Evolutionary conservation across 768 basidiomycete genomes (phyloP), one percentile per base, ranked within the genome.

Genomic region (Chlorophyllum brunneum): DNA sequence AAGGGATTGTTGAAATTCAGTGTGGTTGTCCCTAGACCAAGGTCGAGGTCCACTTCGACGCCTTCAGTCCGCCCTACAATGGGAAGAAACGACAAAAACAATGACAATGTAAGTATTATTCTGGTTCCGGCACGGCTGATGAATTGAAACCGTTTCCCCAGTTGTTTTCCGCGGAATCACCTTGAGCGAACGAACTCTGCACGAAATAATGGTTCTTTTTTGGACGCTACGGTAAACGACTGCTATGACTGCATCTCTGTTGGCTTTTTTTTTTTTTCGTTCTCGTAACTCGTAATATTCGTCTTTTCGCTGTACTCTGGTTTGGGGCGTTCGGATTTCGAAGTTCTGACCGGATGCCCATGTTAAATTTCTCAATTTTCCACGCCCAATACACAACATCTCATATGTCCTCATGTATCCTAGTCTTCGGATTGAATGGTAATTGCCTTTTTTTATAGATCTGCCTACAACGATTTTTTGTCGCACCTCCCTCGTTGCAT

Each of bases 81-180:
- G 5, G 29, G 20, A 20, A 7, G 50, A 13, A 37, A 36, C 4
- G 11, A n/a, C 13, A 31, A 22, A 37, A 15, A 37, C 34, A 40
- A 51, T 15, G 65, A 62, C 33, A 62, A 59, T 51, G 69, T 70
- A 55, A 57, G 66, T 59, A 10, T 24, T 46, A 9, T 27, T 52
- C 38, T n/a, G 5, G 36, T 36, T 34, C 15, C 37, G 43, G 29
- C 16, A 41, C 5, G n/a, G 10, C n/a, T 30, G 41, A 56, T 27
- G 30, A 37, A 8, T 27, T 45, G 20, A 16, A 38, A 52, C 26
- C n/a, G 34, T 26, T 23, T 36, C 51, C 20, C 31, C 51, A 73
- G 71, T 58, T 73, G 9, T 73, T 74, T 60, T 68, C 73, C 46
- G 73, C 73, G 16, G 73, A 74, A 62, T 72, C 69, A 37, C 73